phyloP scores from a whole-genome alignment of 257 asterid genomes.

The Nicotiana knightiana region DNA sequence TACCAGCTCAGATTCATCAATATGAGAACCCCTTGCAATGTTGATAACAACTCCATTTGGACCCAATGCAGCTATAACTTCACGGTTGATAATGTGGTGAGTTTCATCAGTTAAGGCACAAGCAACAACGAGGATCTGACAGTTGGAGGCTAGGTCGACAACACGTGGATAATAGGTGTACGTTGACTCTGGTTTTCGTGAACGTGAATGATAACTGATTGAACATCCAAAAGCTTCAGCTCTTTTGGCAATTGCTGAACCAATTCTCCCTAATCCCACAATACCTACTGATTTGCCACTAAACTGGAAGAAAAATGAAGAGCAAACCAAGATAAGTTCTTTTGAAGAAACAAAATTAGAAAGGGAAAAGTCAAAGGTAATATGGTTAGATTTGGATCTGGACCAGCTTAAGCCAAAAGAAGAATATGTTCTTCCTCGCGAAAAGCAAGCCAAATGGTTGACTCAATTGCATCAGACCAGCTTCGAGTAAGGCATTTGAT shows the following conservation, averaged over 20 bases:
- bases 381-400: not conserved
- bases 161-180: conserved; percentile 42
- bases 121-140: conserved; percentile 52
- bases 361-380: not conserved
- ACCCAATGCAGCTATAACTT: conserved; percentile 52
- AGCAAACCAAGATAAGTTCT: not conserved
- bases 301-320: conserved; percentile 32
- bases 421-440: not conserved
- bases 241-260: conserved; percentile 69
- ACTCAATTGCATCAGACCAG: not conserved
- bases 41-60: conserved; percentile 49
- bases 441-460: not conserved
- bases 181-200: conserved; percentile 33
- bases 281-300: conserved; percentile 70
- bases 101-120: conserved; percentile 58
- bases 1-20: conserved; percentile 51
- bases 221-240: conserved; percentile 70
- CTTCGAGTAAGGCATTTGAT: too few species aligned
- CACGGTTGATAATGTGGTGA: conserved; percentile 47
- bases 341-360: not conserved
- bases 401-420: not conserved
- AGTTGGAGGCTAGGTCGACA: conserved; percentile 41
- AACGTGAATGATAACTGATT: conserved; percentile 50
- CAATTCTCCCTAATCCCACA: conserved; percentile 71
- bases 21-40: conserved; percentile 60